Evolutionary conservation across 805 yeast genomes (phyloP), one percentile per base, ranked within the genome.

Genomic region (Kockiozyma suomiensis): DNA sequence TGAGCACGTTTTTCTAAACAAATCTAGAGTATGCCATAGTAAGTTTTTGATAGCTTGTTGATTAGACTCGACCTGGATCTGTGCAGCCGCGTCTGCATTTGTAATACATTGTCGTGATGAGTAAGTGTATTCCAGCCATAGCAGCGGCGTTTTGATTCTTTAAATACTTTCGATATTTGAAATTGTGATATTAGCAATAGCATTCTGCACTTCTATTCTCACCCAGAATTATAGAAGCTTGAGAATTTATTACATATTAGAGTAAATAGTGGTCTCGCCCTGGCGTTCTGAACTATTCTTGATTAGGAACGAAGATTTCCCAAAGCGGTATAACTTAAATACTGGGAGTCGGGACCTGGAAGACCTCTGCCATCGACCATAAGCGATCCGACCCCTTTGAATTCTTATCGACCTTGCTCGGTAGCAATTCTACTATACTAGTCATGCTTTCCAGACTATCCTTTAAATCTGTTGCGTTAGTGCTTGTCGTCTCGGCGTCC

Each of bases 231-330:
- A n/a, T n/a, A n/a, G n/a, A n/a, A n/a, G n/a, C n/a, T n/a, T n/a
- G n/a, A n/a, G n/a, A n/a, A n/a, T n/a, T n/a, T n/a, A n/a, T n/a
- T n/a, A n/a, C n/a, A n/a, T n/a, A n/a, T n/a, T n/a, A n/a, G n/a
- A n/a, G n/a, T n/a, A n/a, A n/a, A n/a, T n/a, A 4, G 49, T 41
- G 56, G 50, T 52, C 56, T 45, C 50, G 56, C 50, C 50, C 56
- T 45, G 49, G 33, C n/a, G 33, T 17, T n/a, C 21, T 25, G 25
- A 21, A 17, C 38, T 12, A 30, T 32, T 17, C 48, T 35, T 4
- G 25, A 41, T 50, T 3, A n/a, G 54, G 28, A 26, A 23, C 13
- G 17, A 19, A 23, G 7, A 48, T 1, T 33, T 28, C 52, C 49
- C 6, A 28, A 25, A 26, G 10, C 23, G 49, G 49, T 35, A 10